Base-by-base conservation (phyloP, 768 basidiomycete species). In the Tylopilus sp. region DNA sequence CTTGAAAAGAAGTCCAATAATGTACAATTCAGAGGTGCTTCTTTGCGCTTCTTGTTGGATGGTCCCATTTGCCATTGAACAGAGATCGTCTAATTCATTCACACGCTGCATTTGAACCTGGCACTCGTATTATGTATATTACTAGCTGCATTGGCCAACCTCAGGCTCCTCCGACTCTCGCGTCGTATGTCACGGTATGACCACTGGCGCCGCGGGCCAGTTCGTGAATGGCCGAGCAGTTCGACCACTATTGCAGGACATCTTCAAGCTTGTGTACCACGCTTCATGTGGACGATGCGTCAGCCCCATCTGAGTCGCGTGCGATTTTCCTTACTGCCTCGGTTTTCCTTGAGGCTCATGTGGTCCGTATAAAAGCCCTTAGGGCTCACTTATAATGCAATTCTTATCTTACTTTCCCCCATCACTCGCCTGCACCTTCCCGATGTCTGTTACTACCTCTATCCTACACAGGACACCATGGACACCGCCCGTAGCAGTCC, bases 381-480 rank as follows among this genome's bases (percentile, higher is more conserved):
- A 28, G 28, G 31, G 22, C 44, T 39, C n/a, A n/a, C 35, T n/a
- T 25, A 25, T 41, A 31, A 41, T 44, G 26, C 48, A 41, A 40
- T 26, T 33, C 18, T 7, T 18, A 17, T 53, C 56, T 22, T 18
- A 47, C 35, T 45, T n/a, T 28, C 25, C n/a, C 25, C 15, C 25
- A 20, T 30, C 47, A 33, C 28, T 13, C 33, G 56, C 26, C 31
- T 47, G 13, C 28, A 21, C n/a, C 20, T 33, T 42, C 25, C 47
- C 61, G 13, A 65, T 55, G 58, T 55, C 62, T 49, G 30, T 39
- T 41, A 23, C 26, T 28, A 44, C 72, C 15, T 62, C 68, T 40
- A 83, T 88, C 52, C 71, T 88, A 11, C 82, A 85, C 60, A 73
- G 91, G 47, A 89, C 85, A 12, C 83, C 88, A 1, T 89, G 85